Evolutionary conservation across 1,139 yeast species (phyloP).

Genomic region (Kodamaea anthophila): DNA sequence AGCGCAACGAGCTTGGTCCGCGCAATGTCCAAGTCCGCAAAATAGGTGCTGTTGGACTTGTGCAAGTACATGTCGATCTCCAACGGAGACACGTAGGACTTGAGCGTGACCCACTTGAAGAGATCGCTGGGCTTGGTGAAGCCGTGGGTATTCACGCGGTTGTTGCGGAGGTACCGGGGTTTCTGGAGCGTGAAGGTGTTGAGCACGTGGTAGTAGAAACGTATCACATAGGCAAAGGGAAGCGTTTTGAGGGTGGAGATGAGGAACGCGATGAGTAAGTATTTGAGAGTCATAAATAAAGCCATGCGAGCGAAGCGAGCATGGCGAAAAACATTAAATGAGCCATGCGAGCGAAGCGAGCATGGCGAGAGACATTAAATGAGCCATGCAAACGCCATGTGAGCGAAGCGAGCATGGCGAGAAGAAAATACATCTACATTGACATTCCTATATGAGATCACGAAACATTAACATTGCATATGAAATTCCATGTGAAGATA

Average conservation of each 20-base stretch:
- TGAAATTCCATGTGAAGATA: too few species aligned
- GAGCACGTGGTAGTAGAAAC: conserved; percentile 51
- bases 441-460: too few species aligned
- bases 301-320: too few species aligned
- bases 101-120: conserved; percentile 41
- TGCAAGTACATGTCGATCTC: conserved; percentile 86
- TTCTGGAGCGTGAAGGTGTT: conserved; percentile 35
- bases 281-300: too few species aligned
- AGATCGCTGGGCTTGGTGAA: conserved; percentile 22
- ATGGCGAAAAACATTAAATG: too few species aligned
- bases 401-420: too few species aligned
- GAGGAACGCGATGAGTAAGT: conserved; percentile 11
- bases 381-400: too few species aligned
- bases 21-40: conserved; percentile 76
- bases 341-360: too few species aligned
- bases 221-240: conserved; percentile 60
- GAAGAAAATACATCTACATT: too few species aligned
- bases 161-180: conserved; percentile 15
- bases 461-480: too few species aligned
- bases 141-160: conserved; percentile 31
- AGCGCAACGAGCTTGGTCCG: conserved; percentile 58
- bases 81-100: conserved; percentile 62
- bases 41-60: conserved; percentile 82
- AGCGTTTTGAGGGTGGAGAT: conserved; percentile 48
- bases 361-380: too few species aligned